phyloP scores from a whole-genome alignment of 768 basidiomycete genomes.

The Butyriboletus loyo region DNA sequence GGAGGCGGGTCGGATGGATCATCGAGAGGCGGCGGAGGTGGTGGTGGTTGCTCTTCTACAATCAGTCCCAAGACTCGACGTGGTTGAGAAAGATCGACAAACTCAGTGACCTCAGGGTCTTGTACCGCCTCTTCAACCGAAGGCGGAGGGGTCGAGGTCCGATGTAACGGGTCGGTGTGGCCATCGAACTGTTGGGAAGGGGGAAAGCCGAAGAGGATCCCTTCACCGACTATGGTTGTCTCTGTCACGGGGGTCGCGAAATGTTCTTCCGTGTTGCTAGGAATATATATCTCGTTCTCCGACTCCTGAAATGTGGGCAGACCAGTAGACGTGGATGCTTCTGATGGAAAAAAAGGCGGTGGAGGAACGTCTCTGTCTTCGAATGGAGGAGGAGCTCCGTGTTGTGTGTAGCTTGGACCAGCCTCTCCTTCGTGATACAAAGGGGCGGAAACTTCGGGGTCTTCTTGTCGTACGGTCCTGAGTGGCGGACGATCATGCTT shows the following conservation, averaged over 20 bases:
- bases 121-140: constrained; percentile 70
- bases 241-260: constrained; percentile 32
- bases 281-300: constrained; percentile 72
- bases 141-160: constrained; percentile 68
- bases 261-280: constrained; percentile 37
- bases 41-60: constrained; percentile 57
- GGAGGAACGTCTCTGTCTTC: constrained; percentile 82
- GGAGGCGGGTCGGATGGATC: constrained; percentile 88
- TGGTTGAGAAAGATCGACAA: constrained; percentile 56
- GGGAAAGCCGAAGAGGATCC: constrained; percentile 70
- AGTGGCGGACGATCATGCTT: constrained; percentile 82
- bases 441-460: constrained; percentile 56
- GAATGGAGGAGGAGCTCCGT: constrained; percentile 75
- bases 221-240: constrained; percentile 63
- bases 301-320: constrained; percentile 80
- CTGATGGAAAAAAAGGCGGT: constrained; percentile 54
- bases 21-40: constrained; percentile 79
- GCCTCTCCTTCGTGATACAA: constrained; percentile 69
- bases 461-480: constrained; percentile 68
- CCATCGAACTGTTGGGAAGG: constrained; percentile 78
- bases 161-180: constrained; percentile 64
- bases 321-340: constrained; percentile 55
- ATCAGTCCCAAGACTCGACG: constrained; percentile 59
- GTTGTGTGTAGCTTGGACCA: constrained; percentile 67
- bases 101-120: constrained; percentile 66